phyloP scores from a whole-genome alignment of 192 early-diverging fungal species.

The Gryganskiella cystojenkinii region DNA sequence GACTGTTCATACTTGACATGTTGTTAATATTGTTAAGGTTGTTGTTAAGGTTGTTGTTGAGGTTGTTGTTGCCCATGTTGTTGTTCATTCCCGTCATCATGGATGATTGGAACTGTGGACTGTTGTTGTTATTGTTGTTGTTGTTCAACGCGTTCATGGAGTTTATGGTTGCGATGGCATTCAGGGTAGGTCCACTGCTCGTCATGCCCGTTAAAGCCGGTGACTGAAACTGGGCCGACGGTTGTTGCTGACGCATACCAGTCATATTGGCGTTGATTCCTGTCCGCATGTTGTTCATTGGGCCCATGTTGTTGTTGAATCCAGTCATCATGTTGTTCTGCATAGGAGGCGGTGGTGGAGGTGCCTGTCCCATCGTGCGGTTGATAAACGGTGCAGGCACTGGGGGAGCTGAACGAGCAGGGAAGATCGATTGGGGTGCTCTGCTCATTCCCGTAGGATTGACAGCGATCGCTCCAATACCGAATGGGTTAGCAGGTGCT shows the following conservation, averaged over 20 bases:
- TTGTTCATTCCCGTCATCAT: conserved; percentile 22
- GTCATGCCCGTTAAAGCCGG: conserved; percentile 4
- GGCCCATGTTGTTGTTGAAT: conserved; percentile 39
- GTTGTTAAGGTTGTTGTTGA: not conserved
- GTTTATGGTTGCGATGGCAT: conserved; percentile 15
- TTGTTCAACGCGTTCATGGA: conserved; percentile 32
- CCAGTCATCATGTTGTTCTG: conserved; percentile 47
- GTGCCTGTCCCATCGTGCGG: conserved; percentile 39
- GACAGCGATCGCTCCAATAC: conserved; percentile 47
- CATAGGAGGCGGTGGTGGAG: conserved; percentile 49
- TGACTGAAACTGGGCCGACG: conserved; percentile 8
- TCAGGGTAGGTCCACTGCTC: not conserved
- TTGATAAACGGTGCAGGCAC: conserved; percentile 50
- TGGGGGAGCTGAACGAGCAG: conserved; percentile 41
- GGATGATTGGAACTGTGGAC: conserved; percentile 12
- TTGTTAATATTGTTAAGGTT: conserved; percentile 10
- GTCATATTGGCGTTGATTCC: conserved; percentile 31
- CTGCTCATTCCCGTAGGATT: conserved; percentile 40
- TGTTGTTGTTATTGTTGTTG: conserved; percentile 16
- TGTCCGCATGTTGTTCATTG: conserved; percentile 35
- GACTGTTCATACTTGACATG: conserved; percentile 30
- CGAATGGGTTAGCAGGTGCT: conserved; percentile 48
- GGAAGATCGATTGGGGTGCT: conserved; percentile 25
- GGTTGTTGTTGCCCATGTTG: conserved; percentile 2
- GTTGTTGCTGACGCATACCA: conserved; percentile 19